Base-by-base conservation (phyloP, 306 rosid genomes). In the Gillenia trifoliata region DNA sequence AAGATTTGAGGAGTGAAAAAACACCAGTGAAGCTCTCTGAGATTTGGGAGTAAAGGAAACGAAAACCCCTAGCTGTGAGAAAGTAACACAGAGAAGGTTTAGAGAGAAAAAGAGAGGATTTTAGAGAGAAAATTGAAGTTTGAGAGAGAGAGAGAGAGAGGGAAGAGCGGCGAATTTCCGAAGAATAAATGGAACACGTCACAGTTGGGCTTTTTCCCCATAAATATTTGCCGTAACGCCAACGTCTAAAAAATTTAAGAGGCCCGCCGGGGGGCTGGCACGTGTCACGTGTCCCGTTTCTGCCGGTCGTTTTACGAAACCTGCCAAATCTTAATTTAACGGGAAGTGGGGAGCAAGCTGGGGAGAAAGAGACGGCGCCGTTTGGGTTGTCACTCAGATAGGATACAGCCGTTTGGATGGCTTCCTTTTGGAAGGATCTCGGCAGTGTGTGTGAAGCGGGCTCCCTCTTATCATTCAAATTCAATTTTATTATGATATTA, bases 41-140 rank as follows among this genome's bases (percentile, higher is more conserved):
- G 84, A 76, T 69, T 86, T 88, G 29, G 75, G 81, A 87, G 96
- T 80, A 82, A 80, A 91, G 89, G 79, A 77, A 74, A 81, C 79
- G 90, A 79, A 47, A 94, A 90, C 86, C 96, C n/a, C 87, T 81
- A 86, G 77, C 78, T 67, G 70, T 62, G 89, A 61, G 72, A 76
- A 71, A 75, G 81, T 15, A 57, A 81, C 75, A 74, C 65, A 31
- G 68, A 31, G 72, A 78, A 38, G 11, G 11, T 38, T 38, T 38
- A 68, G 1, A 17, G 68, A 77, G n/a, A n/a, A n/a, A n/a, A n/a
- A n/a, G n/a, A n/a, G n/a, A n/a, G n/a, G n/a, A n/a, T n/a, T n/a
- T n/a, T n/a, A n/a, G n/a, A n/a, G 75, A 79, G 78, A 73, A 59
- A 50, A 68, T 31, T 73, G 29, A 6, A 7, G 12, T 36, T 64